Evolutionary conservation across 2,329 filamentous ascomycete genomes (phyloP), one percentile per base, ranked within the genome.

Genomic region (Trichoderma polysporum): DNA sequence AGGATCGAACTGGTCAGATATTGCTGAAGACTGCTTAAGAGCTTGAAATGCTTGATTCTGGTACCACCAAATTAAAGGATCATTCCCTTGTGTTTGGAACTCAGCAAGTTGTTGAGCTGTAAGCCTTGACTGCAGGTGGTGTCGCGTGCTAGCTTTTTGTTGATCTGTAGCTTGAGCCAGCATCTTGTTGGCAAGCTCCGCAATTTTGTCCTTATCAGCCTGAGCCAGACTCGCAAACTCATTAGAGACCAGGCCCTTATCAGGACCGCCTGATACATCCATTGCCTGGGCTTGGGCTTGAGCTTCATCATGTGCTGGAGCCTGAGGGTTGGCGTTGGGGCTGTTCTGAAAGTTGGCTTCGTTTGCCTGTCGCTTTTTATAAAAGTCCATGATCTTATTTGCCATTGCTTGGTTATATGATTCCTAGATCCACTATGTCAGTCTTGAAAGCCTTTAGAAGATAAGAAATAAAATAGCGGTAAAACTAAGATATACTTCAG

Each of bases 1-100:
- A n/a, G n/a, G n/a, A n/a, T n/a, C n/a, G n/a, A n/a, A n/a, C n/a
- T n/a, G n/a, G n/a, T n/a, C n/a, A n/a, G n/a, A n/a, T n/a, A 73
- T 76, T 63, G 71, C 75, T 62, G 71, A 74, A 19, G 68, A 70
- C 25, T 69, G 73, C 27, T 73, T 75, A 12, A 79, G 73, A 3
- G 75, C 68, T 13, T 78, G 74, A 27, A 81, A 74, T 1, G 82
- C 78, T 39, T 84, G 80, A 3, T 79, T 77, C 67, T 86, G 83
- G 52, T 81, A 88, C 67, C 79, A 84, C 66, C 82, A 76, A 22
- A 84, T 66, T 2, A 86, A 67, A 0, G 83, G 84, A 69, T 89
- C 86, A 41, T 81, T 79, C 4, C 79, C 79, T 49, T 82, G 79
- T 0, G 76, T 71, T 50, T 82, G 79, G 22, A 84, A 76, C 27